Conservation (phyloP, 2,329 filamentous ascomycete genomes). For the Aureobasidium musti region DNA sequence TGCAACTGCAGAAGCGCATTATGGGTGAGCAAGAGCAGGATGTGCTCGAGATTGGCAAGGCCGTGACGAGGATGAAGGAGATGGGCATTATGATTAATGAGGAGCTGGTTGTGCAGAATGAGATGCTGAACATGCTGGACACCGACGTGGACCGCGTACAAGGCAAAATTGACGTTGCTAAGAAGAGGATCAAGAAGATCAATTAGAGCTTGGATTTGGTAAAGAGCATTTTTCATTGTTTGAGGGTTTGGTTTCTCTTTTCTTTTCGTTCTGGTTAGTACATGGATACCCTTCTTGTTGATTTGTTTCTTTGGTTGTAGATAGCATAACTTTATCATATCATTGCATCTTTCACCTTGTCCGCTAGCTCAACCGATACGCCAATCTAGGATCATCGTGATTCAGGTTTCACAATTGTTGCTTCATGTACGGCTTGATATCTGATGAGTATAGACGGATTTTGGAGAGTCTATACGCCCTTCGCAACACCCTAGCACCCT, state of each 20-base stretch:
- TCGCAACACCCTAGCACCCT: slow-evolving; percentile 34
- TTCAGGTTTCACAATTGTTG: no score
- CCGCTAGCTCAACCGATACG: no score
- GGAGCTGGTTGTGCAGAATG: slow-evolving; percentile 70
- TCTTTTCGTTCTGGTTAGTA: neutral
- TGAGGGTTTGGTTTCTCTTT: neutral
- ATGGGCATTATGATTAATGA: slow-evolving; percentile 76
- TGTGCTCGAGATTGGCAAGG: slow-evolving; percentile 66
- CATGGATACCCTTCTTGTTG: slow-evolving; percentile 2
- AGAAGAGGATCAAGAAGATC: slow-evolving; percentile 69
- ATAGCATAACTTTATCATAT: no score
- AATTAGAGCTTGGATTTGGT: slow-evolving; percentile 31
- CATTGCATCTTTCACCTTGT: no score
- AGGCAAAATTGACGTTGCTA: slow-evolving; percentile 72
- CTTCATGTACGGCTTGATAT: no score
- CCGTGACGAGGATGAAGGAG: slow-evolving; percentile 72
- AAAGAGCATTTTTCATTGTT: neutral
- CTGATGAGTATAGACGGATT: neutral
- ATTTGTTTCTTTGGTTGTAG: neutral
- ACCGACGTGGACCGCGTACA: slow-evolving; percentile 66
- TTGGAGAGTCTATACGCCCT: neutral
- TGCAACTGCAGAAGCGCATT: slow-evolving; percentile 72
- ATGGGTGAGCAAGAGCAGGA: slow-evolving; percentile 75
- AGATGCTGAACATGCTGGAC: slow-evolving; percentile 67
- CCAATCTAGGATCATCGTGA: no score